Base-by-base conservation (phyloP, 495 filamentous ascomycete species). In the Hypoxylon fuscum region DNA sequence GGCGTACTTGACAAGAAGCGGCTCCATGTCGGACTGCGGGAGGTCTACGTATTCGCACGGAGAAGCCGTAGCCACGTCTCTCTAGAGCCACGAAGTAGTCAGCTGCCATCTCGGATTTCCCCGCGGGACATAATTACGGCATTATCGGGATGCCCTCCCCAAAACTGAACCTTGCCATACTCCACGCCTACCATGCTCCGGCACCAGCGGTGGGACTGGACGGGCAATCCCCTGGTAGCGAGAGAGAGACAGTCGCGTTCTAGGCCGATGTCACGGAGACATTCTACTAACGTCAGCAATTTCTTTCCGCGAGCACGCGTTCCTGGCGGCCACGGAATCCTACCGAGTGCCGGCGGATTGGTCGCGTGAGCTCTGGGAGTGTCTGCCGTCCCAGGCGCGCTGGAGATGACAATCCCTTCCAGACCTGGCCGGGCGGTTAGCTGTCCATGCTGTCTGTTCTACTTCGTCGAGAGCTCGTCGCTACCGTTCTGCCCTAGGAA, bases 241-340 rank as follows among this genome's bases (percentile, higher is more conserved):
- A 76, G 57, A 18, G 68, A 62, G 2, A 71, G 41, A 34, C 74
- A 72, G 50, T 79, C 79, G n/a, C 75, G 54, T 14, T 84, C 81
- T 0, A 85, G 70, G 3, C 83, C 82, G 45, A 86, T 81, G 52
- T 86, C 83, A 15, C 83, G 79, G 6, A 86, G 72, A 68, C 81
- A 83, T 68, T 86, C 83, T 77, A 43, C n/a, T 41, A 41, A 14
- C 11, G 43, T 46, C 43, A 46, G 22, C 10, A 5, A 5, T 4
- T 25, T 41, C 40, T 8, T 12, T 23, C 18, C 54, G n/a, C n/a
- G n/a, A n/a, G n/a, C n/a, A n/a, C n/a, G n/a, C n/a, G n/a, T n/a
- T n/a, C n/a, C n/a, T n/a, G n/a, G n/a, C n/a, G n/a, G n/a, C n/a
- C n/a, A n/a, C 6, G 54, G 50, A 15, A 42, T 7, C 38, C n/a